phyloP scores from a whole-genome alignment of 352 stramenopile species.

The Plasmopara halstedii region DNA sequence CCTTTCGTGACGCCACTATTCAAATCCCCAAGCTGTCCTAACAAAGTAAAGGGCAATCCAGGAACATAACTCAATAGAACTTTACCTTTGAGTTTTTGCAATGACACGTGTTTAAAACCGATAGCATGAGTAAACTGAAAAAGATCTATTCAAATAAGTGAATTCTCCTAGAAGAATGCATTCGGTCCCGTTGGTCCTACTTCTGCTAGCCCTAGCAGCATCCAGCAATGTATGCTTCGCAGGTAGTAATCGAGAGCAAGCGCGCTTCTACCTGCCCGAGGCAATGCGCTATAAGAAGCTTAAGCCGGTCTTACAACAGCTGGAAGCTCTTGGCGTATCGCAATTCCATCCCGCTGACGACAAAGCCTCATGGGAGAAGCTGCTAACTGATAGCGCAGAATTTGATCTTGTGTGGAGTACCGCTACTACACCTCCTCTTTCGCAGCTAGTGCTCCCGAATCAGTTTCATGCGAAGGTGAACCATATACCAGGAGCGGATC shows the following conservation, averaged over 20 bases:
- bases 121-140: no score
- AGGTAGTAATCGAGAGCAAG: conserved; percentile 11
- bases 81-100: neutral
- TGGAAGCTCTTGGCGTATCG: conserved; percentile 45
- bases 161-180: neutral
- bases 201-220: conserved; percentile 9
- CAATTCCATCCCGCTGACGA: conserved; percentile 31
- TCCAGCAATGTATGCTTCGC: neutral
- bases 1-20: conserved; percentile 68
- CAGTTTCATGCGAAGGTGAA: conserved; percentile 57
- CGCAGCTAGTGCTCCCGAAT: conserved; percentile 32
- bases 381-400: conserved; percentile 32
- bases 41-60: no score
- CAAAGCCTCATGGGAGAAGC: conserved; percentile 30
- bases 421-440: conserved; percentile 18
- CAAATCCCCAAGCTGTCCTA: conserved; percentile 66
- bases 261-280: conserved; percentile 51
- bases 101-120: neutral
- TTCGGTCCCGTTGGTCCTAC: conserved; percentile 3
- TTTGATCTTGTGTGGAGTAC: conserved; percentile 71
- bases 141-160: no score
- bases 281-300: conserved; percentile 21
- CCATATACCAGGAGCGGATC: conserved; percentile 48
- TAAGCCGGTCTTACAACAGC: conserved; percentile 37
- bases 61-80: conserved; percentile 11